phyloP scores from a whole-genome alignment of 2,329 filamentous ascomycete genomes.

The Lecanosticta acicola region DNA sequence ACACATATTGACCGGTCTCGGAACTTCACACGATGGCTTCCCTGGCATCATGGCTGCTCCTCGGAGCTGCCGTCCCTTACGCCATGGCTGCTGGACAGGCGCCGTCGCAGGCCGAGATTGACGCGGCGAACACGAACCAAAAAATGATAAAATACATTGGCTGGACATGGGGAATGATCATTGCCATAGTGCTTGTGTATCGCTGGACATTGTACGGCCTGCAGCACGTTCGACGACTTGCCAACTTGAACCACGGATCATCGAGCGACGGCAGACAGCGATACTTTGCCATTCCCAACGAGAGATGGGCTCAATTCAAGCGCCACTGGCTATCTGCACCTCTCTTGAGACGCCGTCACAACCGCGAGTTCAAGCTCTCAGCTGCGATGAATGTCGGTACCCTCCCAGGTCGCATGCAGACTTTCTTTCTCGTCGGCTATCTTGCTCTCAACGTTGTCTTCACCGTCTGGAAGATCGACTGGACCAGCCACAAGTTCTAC shows the following conservation, averaged over 20 bases:
- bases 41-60: slow-evolving; percentile 13
- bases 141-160: slow-evolving; percentile 32
- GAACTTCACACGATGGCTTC: slow-evolving; percentile 10
- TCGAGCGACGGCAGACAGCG: slow-evolving; percentile 50
- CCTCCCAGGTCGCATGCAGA: slow-evolving; percentile 45
- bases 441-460: slow-evolving; percentile 46
- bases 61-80: slow-evolving; percentile 12
- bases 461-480: slow-evolving; percentile 52
- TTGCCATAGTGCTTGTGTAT: slow-evolving; percentile 61
- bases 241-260: slow-evolving; percentile 70
- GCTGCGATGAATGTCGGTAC: slow-evolving; percentile 46
- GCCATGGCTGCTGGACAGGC: slow-evolving; percentile 3
- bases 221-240: slow-evolving; percentile 65
- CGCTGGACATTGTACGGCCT: slow-evolving; percentile 56
- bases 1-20: too few relatives aligned
- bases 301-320: slow-evolving; percentile 41
- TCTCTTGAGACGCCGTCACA: slow-evolving; percentile 44
- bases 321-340: slow-evolving; percentile 44
- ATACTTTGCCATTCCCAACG: slow-evolving; percentile 66
- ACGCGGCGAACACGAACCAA: slow-evolving; percentile 23
- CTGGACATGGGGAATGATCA: slow-evolving; percentile 56
- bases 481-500: slow-evolving; percentile 62
- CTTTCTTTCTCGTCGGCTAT: slow-evolving; percentile 44
- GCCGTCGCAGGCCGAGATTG: slow-evolving; percentile 12
- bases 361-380: slow-evolving; percentile 48